Conservation (phyloP, 2,329 filamentous ascomycete genomes). For the Cladosporium velox region DNA sequence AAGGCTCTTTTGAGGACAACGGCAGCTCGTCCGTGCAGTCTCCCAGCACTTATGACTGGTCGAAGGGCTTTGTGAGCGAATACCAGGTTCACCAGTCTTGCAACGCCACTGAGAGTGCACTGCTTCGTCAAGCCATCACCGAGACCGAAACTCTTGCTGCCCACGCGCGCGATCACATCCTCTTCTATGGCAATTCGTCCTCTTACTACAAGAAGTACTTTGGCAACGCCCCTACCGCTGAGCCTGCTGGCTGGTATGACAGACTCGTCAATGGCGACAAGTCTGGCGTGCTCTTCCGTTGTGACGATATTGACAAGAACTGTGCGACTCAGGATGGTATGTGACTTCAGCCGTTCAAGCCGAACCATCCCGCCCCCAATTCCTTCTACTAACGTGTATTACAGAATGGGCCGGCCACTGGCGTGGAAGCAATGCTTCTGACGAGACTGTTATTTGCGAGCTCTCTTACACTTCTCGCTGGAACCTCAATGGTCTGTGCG, state of each 20-base stretch:
- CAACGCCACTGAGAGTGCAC: conserved; percentile 61
- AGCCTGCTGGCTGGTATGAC: conserved; percentile 64
- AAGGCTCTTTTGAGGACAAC: conserved; percentile 4
- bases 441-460: conserved; percentile 55
- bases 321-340: conserved; percentile 42
- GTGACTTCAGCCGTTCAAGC: too few relatives aligned
- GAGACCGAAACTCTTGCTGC: conserved; percentile 61
- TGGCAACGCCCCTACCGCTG: conserved; percentile 59
- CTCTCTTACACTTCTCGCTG: conserved; percentile 61
- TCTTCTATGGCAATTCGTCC: conserved; percentile 28
- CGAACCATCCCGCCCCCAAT: too few relatives aligned
- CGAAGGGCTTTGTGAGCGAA: conserved; percentile 40
- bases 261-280: conserved; percentile 61
- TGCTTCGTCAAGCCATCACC: conserved; percentile 58
- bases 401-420: conserved; percentile 68
- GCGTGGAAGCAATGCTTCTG: conserved; percentile 60
- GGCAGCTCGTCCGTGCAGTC: conserved; percentile 10
- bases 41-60: conserved; percentile 13
- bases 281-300: conserved; percentile 62
- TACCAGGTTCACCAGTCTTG: conserved; percentile 65
- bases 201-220: conserved; percentile 68
- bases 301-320: conserved; percentile 68
- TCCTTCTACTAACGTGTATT: neutral
- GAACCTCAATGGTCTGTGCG: conserved; percentile 61
- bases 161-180: conserved; percentile 48